A percentile compares a stretch with the other conserved stretches of the same genome.
phyloP scores from a whole-genome alignment of 169 alveolate genomes.

The Amoebophrya sp. region DNA sequence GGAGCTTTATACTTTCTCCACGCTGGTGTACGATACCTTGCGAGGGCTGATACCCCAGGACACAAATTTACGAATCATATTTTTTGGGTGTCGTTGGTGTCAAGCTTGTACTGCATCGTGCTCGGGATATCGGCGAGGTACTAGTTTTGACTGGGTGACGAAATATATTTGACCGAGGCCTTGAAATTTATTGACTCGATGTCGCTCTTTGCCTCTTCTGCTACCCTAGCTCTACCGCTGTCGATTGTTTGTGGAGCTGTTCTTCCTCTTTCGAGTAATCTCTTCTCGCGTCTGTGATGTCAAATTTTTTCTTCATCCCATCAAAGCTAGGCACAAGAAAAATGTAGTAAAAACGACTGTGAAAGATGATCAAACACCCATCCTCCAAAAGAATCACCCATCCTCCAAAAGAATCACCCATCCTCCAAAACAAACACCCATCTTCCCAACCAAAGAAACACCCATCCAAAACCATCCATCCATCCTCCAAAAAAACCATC shows the following conservation, averaged over 20 bases:
- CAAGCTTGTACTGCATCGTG: not conserved
- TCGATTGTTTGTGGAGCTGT: too few relatives aligned
- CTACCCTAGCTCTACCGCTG: too few relatives aligned
- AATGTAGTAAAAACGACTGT: not conserved
- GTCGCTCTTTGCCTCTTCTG: too few relatives aligned
- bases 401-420: not conserved
- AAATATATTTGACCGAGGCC: not conserved
- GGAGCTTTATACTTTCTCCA: not conserved
- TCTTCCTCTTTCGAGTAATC: too few relatives aligned
- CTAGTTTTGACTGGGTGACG: too few relatives aligned
- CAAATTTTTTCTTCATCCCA: not conserved
- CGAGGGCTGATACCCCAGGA: not conserved
- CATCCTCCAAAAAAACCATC: not conserved
- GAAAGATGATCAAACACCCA: not conserved
- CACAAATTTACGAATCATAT: not conserved
- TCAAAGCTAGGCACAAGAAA: too few relatives aligned
- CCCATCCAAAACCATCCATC: not conserved
- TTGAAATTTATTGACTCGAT: too few relatives aligned
- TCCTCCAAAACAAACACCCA: not conserved
- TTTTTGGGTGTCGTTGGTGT: not conserved
- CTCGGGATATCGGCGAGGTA: not conserved
- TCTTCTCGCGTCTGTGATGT: too few relatives aligned
- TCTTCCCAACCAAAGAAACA: not conserved
- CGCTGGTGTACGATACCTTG: not conserved
- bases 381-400: not conserved